phyloP scores from a whole-genome alignment of 805 yeast species.

The Saturnispora zaruensis region DNA sequence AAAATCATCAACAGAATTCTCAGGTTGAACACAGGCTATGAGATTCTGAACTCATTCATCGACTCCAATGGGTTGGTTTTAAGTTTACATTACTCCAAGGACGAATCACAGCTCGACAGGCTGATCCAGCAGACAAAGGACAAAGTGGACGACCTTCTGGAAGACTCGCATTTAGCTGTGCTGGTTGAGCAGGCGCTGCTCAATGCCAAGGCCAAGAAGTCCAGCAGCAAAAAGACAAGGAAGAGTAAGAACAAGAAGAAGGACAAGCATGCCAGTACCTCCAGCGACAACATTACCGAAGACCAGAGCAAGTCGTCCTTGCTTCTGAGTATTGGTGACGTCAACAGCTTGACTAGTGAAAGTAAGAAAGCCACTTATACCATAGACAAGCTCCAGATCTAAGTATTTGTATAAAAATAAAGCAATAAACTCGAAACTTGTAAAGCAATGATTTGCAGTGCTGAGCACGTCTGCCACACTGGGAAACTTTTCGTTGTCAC shows the following conservation, averaged over 20 bases:
- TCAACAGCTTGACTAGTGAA: constrained; percentile 9
- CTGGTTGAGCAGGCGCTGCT: constrained; percentile 38
- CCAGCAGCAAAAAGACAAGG: constrained; percentile 2
- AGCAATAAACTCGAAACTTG: background rate
- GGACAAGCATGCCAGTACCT: constrained; percentile 7
- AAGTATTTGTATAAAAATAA: constrained; percentile 5
- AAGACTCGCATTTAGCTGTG: constrained; percentile 37
- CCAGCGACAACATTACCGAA: constrained; percentile 19
- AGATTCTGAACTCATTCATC: constrained; percentile 52
- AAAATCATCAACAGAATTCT: constrained; percentile 39
- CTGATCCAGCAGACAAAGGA: constrained; percentile 39
- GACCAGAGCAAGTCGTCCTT: constrained; percentile 21
- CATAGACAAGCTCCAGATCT: constrained; percentile 39
- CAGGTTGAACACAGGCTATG: constrained; percentile 44
- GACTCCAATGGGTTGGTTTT: constrained; percentile 65
- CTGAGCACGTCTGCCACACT: background rate
- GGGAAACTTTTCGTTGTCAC: background rate
- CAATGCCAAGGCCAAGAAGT: constrained; percentile 15
- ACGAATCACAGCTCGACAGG: constrained; percentile 36
- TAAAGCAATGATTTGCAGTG: background rate
- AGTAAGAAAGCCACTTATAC: constrained; percentile 47
- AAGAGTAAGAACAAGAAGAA: constrained; percentile 17
- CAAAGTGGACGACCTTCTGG: constrained; percentile 29
- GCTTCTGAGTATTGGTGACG: constrained; percentile 20
- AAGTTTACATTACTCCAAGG: constrained; percentile 48